Base-by-base conservation (phyloP, 2,329 filamentous ascomycete species). In the Aspergillus sclerotialis region DNA sequence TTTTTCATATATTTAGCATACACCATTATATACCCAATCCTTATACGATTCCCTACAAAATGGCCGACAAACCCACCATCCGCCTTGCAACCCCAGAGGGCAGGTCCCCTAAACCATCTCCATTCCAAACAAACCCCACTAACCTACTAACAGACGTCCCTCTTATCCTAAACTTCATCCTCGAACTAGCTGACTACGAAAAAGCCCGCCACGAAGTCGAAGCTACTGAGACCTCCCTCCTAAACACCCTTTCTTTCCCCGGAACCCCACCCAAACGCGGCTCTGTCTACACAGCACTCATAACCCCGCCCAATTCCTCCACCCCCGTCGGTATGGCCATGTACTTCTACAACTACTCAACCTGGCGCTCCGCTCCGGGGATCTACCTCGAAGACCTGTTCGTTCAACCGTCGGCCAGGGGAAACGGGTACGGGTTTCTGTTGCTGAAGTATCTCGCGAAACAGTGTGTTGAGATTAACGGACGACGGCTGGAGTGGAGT, bases 301-400 rank as follows among this genome's bases (percentile, higher is more conserved):
- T 90, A 35, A 70, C 71, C 46, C 65, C 69, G 17, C 63, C 72
- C 14, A 63, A 69, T 8, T 60, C 65, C 5, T 61, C 67, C 8
- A 55, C 64, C 25, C 54, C 76, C 60, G 84, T 78, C 0, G 87
- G 83, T 30, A 86, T 95, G 75, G 88, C 88, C 1, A 65, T 95
- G 26, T 95, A 88, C 67, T 96, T 94, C 61, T 88, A 90, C 71
- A 96, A 90, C 65, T 96, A 94, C 65, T 87, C 81, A 54, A 95
- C 90, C 1, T 96, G 92, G 92, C 77, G 84, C 7, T 77, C 84
- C n/a, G 76, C 76, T 29, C 78, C 89, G 0, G 90, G 90, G 3
- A 84, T 98, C 53, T 94, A 93, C 61, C 79, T 96, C 24, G 90
- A 96, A 61, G 90, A 96, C 55, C 68, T 96, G n/a, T 94, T 82